Evolutionary conservation across 495 filamentous ascomycete species (phyloP).

Genomic region (Penicillium diatomitis): DNA sequence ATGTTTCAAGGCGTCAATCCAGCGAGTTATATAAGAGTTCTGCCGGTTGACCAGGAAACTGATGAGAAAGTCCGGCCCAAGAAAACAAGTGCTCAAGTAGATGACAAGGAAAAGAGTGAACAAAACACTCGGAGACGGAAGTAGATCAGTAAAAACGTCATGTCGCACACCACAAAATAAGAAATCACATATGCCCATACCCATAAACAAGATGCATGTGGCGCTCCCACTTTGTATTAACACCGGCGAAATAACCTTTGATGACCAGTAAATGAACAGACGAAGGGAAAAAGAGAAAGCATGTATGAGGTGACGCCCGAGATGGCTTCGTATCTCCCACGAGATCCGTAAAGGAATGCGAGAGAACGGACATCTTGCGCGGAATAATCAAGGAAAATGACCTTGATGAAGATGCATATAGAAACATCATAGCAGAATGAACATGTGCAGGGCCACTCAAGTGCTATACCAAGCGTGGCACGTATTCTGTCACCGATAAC

Average conservation of each 20-base stretch:
- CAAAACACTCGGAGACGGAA: constrained; percentile 9
- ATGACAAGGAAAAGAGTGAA: neutral
- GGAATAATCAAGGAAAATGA: constrained; percentile 2
- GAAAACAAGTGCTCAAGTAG: neutral
- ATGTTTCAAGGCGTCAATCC: too few relatives aligned
- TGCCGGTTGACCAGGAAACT: too few relatives aligned
- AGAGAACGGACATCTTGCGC: neutral
- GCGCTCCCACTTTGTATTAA: constrained; percentile 23
- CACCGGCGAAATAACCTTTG: constrained; percentile 9
- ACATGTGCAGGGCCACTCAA: too few relatives aligned
- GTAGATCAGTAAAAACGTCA: constrained; percentile 18
- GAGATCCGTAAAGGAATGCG: constrained; percentile 6
- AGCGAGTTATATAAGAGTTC: too few relatives aligned
- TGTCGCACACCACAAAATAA: constrained; percentile 18
- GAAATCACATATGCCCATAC: constrained; percentile 9
- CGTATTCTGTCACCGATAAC: too few relatives aligned
- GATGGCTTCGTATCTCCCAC: constrained; percentile 12
- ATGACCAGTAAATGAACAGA: constrained; percentile 12
- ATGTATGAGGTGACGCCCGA: constrained; percentile 3
- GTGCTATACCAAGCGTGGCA: too few relatives aligned
- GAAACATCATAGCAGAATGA: neutral
- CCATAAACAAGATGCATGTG: constrained; percentile 22
- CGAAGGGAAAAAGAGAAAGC: neutral
- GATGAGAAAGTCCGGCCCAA: neutral
- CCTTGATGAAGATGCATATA: constrained; percentile 10